Percentiles rank a stretch among this genome's conserved stretches.
phyloP scores from a whole-genome alignment of 2,329 filamentous ascomycete species.

The Massarina eburnea region DNA sequence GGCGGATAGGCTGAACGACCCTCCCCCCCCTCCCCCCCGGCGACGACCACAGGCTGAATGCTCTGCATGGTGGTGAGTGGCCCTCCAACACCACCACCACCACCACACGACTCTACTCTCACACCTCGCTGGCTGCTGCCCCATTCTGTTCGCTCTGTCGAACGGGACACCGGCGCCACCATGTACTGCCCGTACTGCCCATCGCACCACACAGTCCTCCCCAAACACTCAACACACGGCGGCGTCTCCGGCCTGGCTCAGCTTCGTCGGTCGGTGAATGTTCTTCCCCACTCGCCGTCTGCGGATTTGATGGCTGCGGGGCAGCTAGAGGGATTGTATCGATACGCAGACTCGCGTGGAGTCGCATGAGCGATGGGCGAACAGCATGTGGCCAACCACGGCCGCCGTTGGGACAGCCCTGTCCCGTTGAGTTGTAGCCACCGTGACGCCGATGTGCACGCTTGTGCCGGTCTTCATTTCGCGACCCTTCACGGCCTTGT shows the following conservation, averaged over 20 bases:
- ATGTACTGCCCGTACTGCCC: too few species aligned
- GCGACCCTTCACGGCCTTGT: slow-evolving; percentile 18
- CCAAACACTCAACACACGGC: background rate
- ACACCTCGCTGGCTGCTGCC: slow-evolving; percentile 5
- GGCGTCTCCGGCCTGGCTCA: slow-evolving; percentile 6
- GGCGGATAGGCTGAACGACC: slow-evolving; percentile 36
- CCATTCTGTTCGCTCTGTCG: slow-evolving; percentile 7
- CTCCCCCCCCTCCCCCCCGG: background rate
- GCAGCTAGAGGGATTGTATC: slow-evolving; percentile 11
- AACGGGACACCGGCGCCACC: slow-evolving; percentile 29
- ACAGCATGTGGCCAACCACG: slow-evolving; percentile 17
- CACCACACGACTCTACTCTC: slow-evolving; percentile 1
- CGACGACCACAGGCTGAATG: slow-evolving; percentile 23
- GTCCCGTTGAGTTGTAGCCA: slow-evolving; percentile 14
- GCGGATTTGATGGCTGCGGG: slow-evolving; percentile 14
- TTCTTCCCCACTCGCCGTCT: slow-evolving; percentile 20
- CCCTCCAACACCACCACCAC: too few species aligned
- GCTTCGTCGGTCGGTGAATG: slow-evolving; percentile 2
- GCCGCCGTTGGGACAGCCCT: slow-evolving; percentile 10
- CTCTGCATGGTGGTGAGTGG: slow-evolving; percentile 13
- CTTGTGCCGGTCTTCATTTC: slow-evolving; percentile 41
- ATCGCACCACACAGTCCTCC: background rate
- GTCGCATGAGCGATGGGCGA: slow-evolving; percentile 7
- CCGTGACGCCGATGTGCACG: slow-evolving; percentile 26
- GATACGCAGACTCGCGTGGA: slow-evolving; percentile 17